Evolutionary conservation across 495 filamentous ascomycete species (phyloP), one percentile per base, ranked within the genome.

Genomic region (Aspergillus carlsbadensis): DNA sequence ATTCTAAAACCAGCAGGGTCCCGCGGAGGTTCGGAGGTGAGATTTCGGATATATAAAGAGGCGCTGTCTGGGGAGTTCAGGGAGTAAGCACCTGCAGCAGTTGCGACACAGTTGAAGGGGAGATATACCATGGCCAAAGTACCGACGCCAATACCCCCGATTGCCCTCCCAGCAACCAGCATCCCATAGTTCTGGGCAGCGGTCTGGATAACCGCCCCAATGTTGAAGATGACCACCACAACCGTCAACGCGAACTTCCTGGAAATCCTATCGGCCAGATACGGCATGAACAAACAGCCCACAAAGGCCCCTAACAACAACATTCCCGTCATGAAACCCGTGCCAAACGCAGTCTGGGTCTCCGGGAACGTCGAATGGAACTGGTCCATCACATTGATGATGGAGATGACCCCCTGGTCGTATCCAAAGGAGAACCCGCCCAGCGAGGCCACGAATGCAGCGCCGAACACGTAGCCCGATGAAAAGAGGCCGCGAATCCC

Each of bases 1-100:
- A 87, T 29, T 29, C 26, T 8, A 88, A 74, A 10, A 83, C 85
- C n/a, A 90, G 85, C 6, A 91, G 71, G 11, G 82, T 82, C 35
- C 88, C 89, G 22, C 81, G 73, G 46, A 81, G 68, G 53, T 83
- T 78, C 0, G 79, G 74, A 18, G 78, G 80, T 8, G 72, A 64
- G 45, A 60, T 37, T 33, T 66, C 60, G 6, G 59, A 56, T 14
- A 61, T 56, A 35, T 66, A 88, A 79, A 71, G 35, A 29, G 26
- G 26, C 8, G 26, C 26, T 29, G 13, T 29, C 26, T 29, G 26
- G 8, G 8, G 26, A 29, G 3, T 29, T 29, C 26, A 29, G 26
- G 26, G 3, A 29, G 26, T 29, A 29, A 29, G 26, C 26, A 4
- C 26, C 26, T n/a, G n/a, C n/a, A n/a, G n/a, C n/a, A n/a, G n/a